Base-by-base conservation (phyloP, 2,329 filamentous ascomycete genomes). In the Aspergillus novoparasiticus region DNA sequence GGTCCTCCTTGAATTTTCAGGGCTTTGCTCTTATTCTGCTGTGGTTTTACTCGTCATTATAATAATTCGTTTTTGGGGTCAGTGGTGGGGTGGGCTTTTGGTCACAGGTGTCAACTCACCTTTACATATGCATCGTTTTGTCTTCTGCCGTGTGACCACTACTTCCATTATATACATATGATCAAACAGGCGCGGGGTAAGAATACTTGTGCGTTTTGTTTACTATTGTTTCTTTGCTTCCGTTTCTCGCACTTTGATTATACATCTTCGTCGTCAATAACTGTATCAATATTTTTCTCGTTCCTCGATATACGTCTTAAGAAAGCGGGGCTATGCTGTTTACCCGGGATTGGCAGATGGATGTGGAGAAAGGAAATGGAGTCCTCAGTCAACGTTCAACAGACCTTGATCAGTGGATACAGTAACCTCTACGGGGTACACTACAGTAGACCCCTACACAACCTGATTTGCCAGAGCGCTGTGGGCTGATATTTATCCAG, bases 401-500 rank as follows among this genome's bases (percentile, higher is more conserved):
- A 36, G 51, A 55, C 26, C 30, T 55, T 55, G 51, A 41, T 39
- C 34, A 8, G 51, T 55, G 48, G 51, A 55, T 39, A 54, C 39
- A 10, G 16, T 41, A 36, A 16, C 30, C 30, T n/a, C 11, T 36
- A 54, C 26, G 26, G 26, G 6, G 26, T 28, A 28, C 51, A 54
- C 30, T 54, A 53, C 14, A 34, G 4, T 34, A 23, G 6, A 54
- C 21, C 2, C 30, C 30, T 21, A 39, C 6, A 14, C 16, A 9
- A 54, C 34, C 32, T 23, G 32, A 34, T 36, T 54, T 54, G 30
- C n/a, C 23, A 54, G 51, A 48, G 50, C 34, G 30, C 51, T 39
- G 46, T 50, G 46, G 46, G 46, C 51, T 36, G 30, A 36, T 36
- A 28, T 36, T 39, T 54, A 21, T 26, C 23, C 21, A 34, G 30